A percentile compares a stretch with the other conserved stretches of the same genome.
Conservation (phyloP, 169 alveolate genomes). For the Plasmodium vivax region DNA sequence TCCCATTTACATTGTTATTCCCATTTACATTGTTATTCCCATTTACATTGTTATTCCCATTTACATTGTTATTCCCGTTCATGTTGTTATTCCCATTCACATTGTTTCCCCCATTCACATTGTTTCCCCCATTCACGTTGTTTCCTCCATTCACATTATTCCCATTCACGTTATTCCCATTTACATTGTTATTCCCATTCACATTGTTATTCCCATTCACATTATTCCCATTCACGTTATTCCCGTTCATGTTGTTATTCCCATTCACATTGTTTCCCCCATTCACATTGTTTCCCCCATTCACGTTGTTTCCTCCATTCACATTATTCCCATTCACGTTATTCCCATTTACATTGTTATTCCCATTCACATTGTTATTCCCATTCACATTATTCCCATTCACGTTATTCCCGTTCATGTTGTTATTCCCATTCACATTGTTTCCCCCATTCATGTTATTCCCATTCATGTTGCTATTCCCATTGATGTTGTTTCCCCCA, state of each 20-base stretch:
- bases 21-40: background rate
- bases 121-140: background rate
- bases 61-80: background rate
- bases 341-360: background rate
- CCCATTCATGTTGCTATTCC: background rate
- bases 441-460: background rate
- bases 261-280: background rate
- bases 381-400: background rate
- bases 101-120: background rate
- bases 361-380: background rate
- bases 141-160: background rate
- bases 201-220: background rate
- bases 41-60: background rate
- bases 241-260: background rate
- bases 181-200: background rate
- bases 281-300: background rate
- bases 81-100: background rate
- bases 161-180: background rate
- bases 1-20: too few relatives aligned
- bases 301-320: background rate
- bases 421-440: background rate
- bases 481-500: background rate
- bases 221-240: background rate
- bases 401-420: background rate
- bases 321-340: background rate